A percentile compares a stretch with the other conserved stretches of the same genome.
These are phyloP conservation scores for Fusarium azukiicola DNA, from an alignment of 2,329 filamentous ascomycete genomes.

Conservation along the genomic window DNA sequence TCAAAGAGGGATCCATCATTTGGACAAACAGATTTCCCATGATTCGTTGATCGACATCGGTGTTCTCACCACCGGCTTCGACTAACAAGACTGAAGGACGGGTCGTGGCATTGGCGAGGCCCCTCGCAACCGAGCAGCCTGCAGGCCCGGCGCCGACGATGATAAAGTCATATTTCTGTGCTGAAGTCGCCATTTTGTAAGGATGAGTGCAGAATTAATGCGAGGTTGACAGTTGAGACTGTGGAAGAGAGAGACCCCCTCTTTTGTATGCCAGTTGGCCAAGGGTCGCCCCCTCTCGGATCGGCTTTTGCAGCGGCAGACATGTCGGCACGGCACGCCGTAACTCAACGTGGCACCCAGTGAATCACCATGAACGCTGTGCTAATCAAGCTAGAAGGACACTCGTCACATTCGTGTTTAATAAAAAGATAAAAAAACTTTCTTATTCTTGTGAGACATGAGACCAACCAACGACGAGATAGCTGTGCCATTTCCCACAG, in stretches of 20 bases:
- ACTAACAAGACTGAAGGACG: constrained; percentile 36
- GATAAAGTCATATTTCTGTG: constrained; percentile 41
- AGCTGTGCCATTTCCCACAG: background rate
- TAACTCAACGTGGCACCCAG: background rate
- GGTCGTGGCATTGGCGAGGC: constrained; percentile 30
- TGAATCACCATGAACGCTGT: background rate
- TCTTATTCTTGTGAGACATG: background rate
- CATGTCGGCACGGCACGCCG: background rate
- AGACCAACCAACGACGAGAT: background rate
- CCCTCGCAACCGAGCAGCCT: constrained; percentile 38
- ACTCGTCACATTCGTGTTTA: too few species aligned
- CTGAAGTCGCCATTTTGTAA: background rate
- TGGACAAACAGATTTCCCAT: constrained; percentile 42
- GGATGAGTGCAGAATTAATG: background rate
- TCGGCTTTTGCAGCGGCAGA: constrained; percentile 8
- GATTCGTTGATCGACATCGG: constrained; percentile 34
- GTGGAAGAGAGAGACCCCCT: background rate
- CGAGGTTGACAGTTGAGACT: background rate
- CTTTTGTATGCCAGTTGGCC: background rate
- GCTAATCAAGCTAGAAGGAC: background rate
- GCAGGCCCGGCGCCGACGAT: constrained; percentile 43
- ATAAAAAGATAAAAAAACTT: too few species aligned
- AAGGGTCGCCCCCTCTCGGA: background rate
- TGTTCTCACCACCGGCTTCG: constrained; percentile 42
- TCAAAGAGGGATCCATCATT: constrained; percentile 36